Conservation (phyloP, 345 rosid species). For the Populus deltoides region DNA sequence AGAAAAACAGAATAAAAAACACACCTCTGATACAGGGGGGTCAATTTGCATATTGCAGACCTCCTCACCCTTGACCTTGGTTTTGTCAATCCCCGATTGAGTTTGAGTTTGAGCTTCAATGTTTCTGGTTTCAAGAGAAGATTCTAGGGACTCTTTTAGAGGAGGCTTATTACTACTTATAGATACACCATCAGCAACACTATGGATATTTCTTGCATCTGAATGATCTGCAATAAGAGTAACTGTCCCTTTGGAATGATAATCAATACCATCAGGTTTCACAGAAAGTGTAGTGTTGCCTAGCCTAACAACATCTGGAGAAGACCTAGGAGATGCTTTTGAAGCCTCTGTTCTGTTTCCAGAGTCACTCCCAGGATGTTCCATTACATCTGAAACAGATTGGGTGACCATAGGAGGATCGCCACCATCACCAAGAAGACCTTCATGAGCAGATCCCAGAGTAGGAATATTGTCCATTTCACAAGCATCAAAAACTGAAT, state of each 20-base stretch:
- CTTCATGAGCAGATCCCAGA: slow-evolving; percentile 8
- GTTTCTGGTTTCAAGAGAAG: not conserved
- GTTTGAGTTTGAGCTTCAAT: not conserved
- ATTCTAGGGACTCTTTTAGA: not conserved
- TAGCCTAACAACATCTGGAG: not conserved
- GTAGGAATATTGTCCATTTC: slow-evolving; percentile 11
- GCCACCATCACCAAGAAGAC: slow-evolving; percentile 14
- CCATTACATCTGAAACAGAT: slow-evolving; percentile 5
- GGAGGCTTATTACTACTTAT: not conserved
- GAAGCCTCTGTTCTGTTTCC: slow-evolving; percentile 4
- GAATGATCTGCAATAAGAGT: not conserved
- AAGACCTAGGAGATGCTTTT: slow-evolving; percentile 3
- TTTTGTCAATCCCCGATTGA: slow-evolving; percentile 3
- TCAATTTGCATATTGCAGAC: slow-evolving; percentile 16
- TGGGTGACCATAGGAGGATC: not conserved
- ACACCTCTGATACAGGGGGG: slow-evolving; percentile 1
- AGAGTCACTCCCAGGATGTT: slow-evolving; percentile 9
- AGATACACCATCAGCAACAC: not conserved
- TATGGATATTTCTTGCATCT: not conserved
- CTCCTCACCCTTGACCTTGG: not conserved
- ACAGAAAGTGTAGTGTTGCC: slow-evolving; percentile 1
- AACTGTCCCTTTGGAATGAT: not conserved
- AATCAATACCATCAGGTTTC: slow-evolving; percentile 12
- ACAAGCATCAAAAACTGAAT: slow-evolving; percentile 4
- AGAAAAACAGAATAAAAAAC: not conserved